These are phyloP conservation scores for Thinopyrum elongatum DNA, from an alignment of 176 grass and related monocot species.

Conservation along the genomic window DNA sequence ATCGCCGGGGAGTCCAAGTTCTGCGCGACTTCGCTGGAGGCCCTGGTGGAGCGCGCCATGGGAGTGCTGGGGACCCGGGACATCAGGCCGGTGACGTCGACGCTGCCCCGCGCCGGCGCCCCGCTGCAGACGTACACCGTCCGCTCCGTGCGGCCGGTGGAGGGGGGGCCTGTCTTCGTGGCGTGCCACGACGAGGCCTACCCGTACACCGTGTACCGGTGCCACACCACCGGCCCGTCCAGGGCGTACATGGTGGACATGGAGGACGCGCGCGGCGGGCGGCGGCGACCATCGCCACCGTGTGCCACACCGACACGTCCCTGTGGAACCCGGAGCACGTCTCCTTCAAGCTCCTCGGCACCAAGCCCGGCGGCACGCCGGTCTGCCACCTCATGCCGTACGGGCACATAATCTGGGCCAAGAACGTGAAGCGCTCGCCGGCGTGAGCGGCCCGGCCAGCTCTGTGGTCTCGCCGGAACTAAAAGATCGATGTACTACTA, in stretches of 20 bases:
- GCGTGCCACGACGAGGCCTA: slow-evolving; percentile 46
- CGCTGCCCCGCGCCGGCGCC: slow-evolving; percentile 28
- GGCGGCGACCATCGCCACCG: slow-evolving; percentile 20
- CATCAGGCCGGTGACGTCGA: slow-evolving; percentile 19
- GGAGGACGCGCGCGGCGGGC: background rate
- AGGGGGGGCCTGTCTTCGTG: slow-evolving; percentile 35
- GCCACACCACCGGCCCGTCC: slow-evolving; percentile 48
- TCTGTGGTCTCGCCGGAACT: background rate
- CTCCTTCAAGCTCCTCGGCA: slow-evolving; percentile 53
- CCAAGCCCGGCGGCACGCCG: slow-evolving; percentile 36
- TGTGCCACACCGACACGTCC: slow-evolving; percentile 55
- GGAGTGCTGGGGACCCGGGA: slow-evolving; percentile 34
- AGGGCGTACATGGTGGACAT: slow-evolving; percentile 51
- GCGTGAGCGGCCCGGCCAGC: background rate
- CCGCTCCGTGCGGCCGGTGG: background rate
- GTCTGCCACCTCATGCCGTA: slow-evolving; percentile 59
- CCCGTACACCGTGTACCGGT: slow-evolving; percentile 50
- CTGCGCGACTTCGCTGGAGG: slow-evolving; percentile 51
- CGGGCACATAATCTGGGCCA: slow-evolving; percentile 45
- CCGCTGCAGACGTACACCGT: slow-evolving; percentile 31
- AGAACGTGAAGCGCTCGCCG: slow-evolving; percentile 31
- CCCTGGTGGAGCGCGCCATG: slow-evolving; percentile 33
- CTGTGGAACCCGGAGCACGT: slow-evolving; percentile 49
- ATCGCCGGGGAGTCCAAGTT: slow-evolving; percentile 29
- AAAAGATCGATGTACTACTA: background rate